Evolutionary conservation across 2,329 filamentous ascomycete genomes (phyloP).

Genomic region (Venturia carpophila): DNA sequence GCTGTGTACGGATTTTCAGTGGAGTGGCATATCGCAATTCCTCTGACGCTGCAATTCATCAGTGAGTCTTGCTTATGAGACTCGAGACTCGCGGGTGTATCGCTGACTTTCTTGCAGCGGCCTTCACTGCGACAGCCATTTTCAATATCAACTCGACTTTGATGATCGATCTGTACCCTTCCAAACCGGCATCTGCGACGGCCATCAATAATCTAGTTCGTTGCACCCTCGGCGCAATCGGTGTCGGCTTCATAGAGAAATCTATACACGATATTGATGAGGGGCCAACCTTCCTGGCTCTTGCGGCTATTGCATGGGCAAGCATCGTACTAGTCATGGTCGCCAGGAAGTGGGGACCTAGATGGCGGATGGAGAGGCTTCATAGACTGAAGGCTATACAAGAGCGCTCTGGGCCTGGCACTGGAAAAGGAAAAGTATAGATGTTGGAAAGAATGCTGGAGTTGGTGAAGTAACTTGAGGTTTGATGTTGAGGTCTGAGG

Average conservation of each 20-base stretch:
- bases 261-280: neutral
- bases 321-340: neutral
- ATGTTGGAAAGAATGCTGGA: neutral
- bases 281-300: conserved; percentile 1
- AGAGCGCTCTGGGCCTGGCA: neutral
- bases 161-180: conserved; percentile 51
- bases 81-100: conserved; percentile 28
- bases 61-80: conserved; percentile 21
- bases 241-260: conserved; percentile 6
- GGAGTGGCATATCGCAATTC: conserved; percentile 26
- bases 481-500: neutral
- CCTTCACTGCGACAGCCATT: conserved; percentile 28
- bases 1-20: conserved; percentile 34
- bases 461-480: too few species aligned
- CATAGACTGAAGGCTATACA: neutral
- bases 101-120: conserved; percentile 22
- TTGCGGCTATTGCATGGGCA: neutral
- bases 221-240: conserved; percentile 11
- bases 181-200: conserved; percentile 3
- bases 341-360: neutral
- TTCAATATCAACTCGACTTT: conserved; percentile 53
- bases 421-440: neutral
- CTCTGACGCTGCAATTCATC: conserved; percentile 26
- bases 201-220: conserved; percentile 15
- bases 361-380: conserved; percentile 4